Percentiles rank a stretch among this genome's conserved stretches.
phyloP scores from a whole-genome alignment of 768 basidiomycete genomes.

The Neoboletus subvelutipes region DNA sequence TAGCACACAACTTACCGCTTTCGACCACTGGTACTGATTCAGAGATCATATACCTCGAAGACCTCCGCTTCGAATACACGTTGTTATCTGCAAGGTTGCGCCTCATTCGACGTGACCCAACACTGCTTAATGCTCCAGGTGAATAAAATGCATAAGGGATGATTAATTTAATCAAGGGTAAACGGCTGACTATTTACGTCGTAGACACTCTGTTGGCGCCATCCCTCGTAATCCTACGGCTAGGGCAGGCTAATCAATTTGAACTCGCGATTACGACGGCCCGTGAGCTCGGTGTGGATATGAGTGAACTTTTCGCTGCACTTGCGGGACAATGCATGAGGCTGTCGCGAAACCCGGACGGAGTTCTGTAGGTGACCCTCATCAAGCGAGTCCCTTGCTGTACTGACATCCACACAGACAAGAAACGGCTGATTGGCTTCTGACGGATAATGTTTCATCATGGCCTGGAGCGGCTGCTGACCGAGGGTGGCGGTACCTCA shows the following conservation, averaged over 20 bases:
- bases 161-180: constrained; percentile 10
- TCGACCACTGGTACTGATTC: constrained; percentile 61
- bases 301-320: constrained; percentile 80
- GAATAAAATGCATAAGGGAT: constrained; percentile 25
- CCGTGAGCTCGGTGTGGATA: constrained; percentile 73
- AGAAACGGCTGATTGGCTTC: constrained; percentile 78
- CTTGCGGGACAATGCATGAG: constrained; percentile 79
- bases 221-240: constrained; percentile 67
- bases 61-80: constrained; percentile 77
- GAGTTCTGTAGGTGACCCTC: constrained; percentile 49
- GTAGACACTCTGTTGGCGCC: constrained; percentile 56
- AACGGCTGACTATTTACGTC: constrained; percentile 25
- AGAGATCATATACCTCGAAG: constrained; percentile 76
- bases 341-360: constrained; percentile 61
- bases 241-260: constrained; percentile 78
- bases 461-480: constrained; percentile 83
- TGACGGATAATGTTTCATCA: constrained; percentile 73
- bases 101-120: constrained; percentile 66
- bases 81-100: constrained; percentile 77
- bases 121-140: constrained; percentile 65
- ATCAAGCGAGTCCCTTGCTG: not conserved
- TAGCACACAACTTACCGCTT: constrained; percentile 77
- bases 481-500: constrained; percentile 87
- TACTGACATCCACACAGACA: constrained; percentile 43
- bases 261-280: constrained; percentile 79